Evolutionary conservation across 768 basidiomycete species (phyloP), one percentile per base, ranked within the genome.

Genomic region (Lactarius trivialis): DNA sequence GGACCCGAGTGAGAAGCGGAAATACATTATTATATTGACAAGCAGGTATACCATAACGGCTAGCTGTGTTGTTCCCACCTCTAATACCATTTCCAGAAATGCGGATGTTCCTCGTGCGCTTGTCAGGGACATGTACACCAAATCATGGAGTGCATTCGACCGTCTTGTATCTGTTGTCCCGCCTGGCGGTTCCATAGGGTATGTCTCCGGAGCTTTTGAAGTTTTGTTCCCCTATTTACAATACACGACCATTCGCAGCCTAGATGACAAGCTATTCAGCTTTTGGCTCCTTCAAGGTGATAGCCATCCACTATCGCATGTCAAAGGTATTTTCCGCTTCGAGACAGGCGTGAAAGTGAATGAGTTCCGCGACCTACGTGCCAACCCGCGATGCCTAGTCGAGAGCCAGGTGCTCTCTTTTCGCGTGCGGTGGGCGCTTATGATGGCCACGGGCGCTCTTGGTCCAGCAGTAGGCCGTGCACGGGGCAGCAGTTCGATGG

Each of bases 81-180:
- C 43, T 41, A 52, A 54, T 51, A 58, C 66, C n/a, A 28, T 21
- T 21, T 19, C 34, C 67, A 87, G 90, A 72, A 93, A 93, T 71
- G 89, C 89, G 17, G 91, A 92, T 70, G 86, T 91, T 28, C 88
- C 91, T 12, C 83, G 91, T 55, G 88, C 89, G 1, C 79, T 91
- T 21, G 91, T 92, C 51, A 83, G 91, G 60, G 91, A 93, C 67
- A 89, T 91, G 88, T 93, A 93, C 70, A 92, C 90, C 28, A 93
- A 93, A 74, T 91, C 88, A 66, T 93, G 92, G 91, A 91, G 89
- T 70, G 91, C 91, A 2, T 93, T 94, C 68, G 91, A 93, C 71
- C 84, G 91, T 11, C 81, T 94, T 7, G 88, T 93, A 19, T 88
- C 89, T 5, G 91, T 93, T 63, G 90, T 93, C 0, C 90, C 91